Percentiles rank a stretch among this genome's conserved stretches.
phyloP scores from a whole-genome alignment of 768 basidiomycete species.

The Leccinum barrowsii region DNA sequence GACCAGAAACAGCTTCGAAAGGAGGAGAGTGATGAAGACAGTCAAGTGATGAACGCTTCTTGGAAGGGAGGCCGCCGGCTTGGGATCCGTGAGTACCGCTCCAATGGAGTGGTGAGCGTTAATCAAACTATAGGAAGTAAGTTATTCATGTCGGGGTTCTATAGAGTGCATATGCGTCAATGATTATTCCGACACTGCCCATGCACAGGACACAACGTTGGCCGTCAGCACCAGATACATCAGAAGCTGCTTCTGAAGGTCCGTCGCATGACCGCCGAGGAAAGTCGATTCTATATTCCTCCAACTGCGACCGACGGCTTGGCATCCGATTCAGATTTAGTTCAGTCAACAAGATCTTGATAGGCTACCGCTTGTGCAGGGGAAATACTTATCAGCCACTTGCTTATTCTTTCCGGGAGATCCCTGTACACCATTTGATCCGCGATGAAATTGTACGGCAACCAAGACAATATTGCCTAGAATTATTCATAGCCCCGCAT shows the following conservation, averaged over 20 bases:
- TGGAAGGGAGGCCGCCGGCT: constrained; percentile 30
- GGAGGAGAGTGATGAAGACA: constrained; percentile 49
- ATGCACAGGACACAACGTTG: too few species aligned
- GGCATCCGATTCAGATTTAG: background rate
- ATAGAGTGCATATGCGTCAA: too few species aligned
- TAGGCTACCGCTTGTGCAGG: background rate
- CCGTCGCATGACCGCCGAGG: background rate
- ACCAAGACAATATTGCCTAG: background rate
- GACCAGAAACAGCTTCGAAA: constrained; percentile 39
- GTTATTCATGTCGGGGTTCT: too few species aligned
- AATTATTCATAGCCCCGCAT: background rate
- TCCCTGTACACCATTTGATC: constrained; percentile 7
- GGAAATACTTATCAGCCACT: background rate
- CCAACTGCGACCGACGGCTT: background rate
- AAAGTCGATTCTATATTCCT: background rate
- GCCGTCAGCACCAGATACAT: background rate
- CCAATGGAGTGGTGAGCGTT: background rate
- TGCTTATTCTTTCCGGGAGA: background rate
- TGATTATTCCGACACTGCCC: too few species aligned
- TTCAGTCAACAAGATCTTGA: background rate
- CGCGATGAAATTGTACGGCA: background rate
- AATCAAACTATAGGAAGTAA: background rate
- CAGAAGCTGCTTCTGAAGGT: background rate
- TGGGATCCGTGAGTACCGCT: constrained; percentile 4
- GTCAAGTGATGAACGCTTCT: constrained; percentile 42